These are phyloP conservation scores for Lagenaria siceraria DNA, from an alignment of 306 rosid genomes.

Conservation along the genomic window DNA sequence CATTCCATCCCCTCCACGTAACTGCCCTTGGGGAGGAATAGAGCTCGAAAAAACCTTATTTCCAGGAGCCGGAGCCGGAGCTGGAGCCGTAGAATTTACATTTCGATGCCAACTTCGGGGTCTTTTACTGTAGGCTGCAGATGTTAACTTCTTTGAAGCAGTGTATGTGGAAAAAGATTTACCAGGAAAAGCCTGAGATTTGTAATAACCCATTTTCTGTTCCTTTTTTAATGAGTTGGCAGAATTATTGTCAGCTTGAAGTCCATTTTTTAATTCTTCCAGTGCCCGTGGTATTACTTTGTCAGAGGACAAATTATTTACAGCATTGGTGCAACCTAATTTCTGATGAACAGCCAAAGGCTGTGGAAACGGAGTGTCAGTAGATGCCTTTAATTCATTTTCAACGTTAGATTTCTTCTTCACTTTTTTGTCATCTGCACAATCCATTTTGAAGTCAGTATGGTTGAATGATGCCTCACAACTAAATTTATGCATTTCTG, in stretches of 20 bases:
- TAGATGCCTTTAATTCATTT: conserved; percentile 20
- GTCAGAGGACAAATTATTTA: conserved; percentile 15
- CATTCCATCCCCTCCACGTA: conserved; percentile 31
- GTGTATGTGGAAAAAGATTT: conserved; percentile 19
- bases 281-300: conserved; percentile 27
- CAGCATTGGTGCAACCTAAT: conserved; percentile 22
- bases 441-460: conserved; percentile 20
- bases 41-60: conserved; percentile 21
- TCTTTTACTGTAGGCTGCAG: conserved; percentile 35
- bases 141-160: conserved; percentile 25
- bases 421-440: conserved; percentile 23
- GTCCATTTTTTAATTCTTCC: conserved; percentile 29
- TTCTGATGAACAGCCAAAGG: conserved; percentile 12
- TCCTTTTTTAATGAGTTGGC: conserved; percentile 29
- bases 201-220: conserved; percentile 20
- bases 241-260: conserved; percentile 20
- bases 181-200: conserved; percentile 19
- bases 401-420: conserved; percentile 24
- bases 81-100: conserved; percentile 3
- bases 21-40: conserved; percentile 36
- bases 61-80: conserved; percentile 21
- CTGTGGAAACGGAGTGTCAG: conserved; percentile 17
- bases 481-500: conserved; percentile 16
- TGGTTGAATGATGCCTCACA: conserved; percentile 11
- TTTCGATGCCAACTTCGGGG: conserved; percentile 69